A percentile compares a stretch with the other conserved stretches of the same genome.
Conservation (phyloP, 345 rosid species). For the Populus davidiana region DNA sequence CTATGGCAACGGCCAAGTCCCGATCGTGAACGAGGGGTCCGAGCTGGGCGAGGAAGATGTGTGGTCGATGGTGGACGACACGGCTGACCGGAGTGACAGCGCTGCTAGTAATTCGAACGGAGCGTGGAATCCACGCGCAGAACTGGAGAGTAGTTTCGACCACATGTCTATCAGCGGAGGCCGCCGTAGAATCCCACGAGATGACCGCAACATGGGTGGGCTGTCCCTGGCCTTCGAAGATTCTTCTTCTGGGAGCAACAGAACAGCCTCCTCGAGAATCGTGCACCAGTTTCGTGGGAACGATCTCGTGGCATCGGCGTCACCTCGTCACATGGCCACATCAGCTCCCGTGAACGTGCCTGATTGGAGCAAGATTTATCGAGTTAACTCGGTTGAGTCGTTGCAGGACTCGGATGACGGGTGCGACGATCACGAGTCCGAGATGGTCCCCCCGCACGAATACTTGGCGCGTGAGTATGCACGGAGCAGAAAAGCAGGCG, state of each 20-base stretch:
- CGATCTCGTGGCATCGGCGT: slow-evolving; percentile 24
- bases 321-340: slow-evolving; percentile 53
- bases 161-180: neutral
- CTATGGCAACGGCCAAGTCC: slow-evolving; percentile 23
- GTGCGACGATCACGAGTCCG: slow-evolving; percentile 47
- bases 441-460: slow-evolving; percentile 94
- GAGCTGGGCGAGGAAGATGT: slow-evolving; percentile 84
- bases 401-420: slow-evolving; percentile 68
- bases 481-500: slow-evolving; percentile 41
- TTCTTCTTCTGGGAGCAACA: slow-evolving; percentile 22
- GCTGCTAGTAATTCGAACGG: slow-evolving; percentile 1
- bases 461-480: slow-evolving; percentile 69
- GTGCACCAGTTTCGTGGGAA: slow-evolving; percentile 67
- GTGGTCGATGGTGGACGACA: slow-evolving; percentile 63
- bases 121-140: slow-evolving; percentile 48
- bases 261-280: slow-evolving; percentile 50
- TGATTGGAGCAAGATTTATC: slow-evolving; percentile 85
- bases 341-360: slow-evolving; percentile 94
- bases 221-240: slow-evolving; percentile 69
- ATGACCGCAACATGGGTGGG: slow-evolving; percentile 50
- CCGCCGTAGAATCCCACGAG: slow-evolving; percentile 18
- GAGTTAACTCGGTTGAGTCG: slow-evolving; percentile 78
- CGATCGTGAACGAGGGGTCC: slow-evolving; percentile 19
- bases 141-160: slow-evolving; percentile 19
- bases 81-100: slow-evolving; percentile 24